Base-by-base conservation (phyloP, 2,329 filamentous ascomycete species). In the Trichoderma sp. region DNA sequence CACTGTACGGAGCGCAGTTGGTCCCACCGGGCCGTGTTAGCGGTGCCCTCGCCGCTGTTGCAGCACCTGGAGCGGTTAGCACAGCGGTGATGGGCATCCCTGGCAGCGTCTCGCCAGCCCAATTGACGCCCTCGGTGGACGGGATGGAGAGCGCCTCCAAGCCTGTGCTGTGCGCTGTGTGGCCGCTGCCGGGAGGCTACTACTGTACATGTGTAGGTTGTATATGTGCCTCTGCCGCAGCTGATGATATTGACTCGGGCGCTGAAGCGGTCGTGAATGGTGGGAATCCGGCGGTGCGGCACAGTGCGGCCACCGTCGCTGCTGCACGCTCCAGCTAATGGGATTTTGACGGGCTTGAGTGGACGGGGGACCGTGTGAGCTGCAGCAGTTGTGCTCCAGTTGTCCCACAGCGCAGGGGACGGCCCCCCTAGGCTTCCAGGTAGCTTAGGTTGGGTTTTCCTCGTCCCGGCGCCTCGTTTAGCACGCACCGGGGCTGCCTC, bases 201-300 rank as follows among this genome's bases (percentile, higher is more conserved):
- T n/a, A n/a, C n/a, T n/a, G n/a, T n/a, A n/a, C n/a, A n/a, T n/a
- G n/a, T n/a, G n/a, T n/a, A n/a, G n/a, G n/a, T n/a, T n/a, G n/a
- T n/a, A n/a, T n/a, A n/a, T n/a, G n/a, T 37, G 59, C 48, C 32
- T 27, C 48, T 39, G 60, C 60, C 60, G 35, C 60, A 64, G 61
- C 61, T 64, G 61, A 64, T 64, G 61, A 64, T 56, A 64, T 64
- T 64, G 48, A 17, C 22, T 32, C 37, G 19, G 25, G 27, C 15
- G 50, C n/a, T 34, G 34, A 25, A 17, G 50, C 25, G 12, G 37
- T n/a, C 27, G 27, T 13, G 52, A 19, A 34, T 54, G 27, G 19
- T 35, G 29, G 53, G 52, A 54, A 45, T 45, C 42, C 42, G 22
- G 42, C n/a, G 42, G 42, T 45, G 42, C 42, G 42, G n/a, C 52